A percentile compares a stretch with the other conserved stretches of the same genome.
Evolutionary conservation across 345 rosid genomes (phyloP).

Genomic region (Trapa incisa): DNA sequence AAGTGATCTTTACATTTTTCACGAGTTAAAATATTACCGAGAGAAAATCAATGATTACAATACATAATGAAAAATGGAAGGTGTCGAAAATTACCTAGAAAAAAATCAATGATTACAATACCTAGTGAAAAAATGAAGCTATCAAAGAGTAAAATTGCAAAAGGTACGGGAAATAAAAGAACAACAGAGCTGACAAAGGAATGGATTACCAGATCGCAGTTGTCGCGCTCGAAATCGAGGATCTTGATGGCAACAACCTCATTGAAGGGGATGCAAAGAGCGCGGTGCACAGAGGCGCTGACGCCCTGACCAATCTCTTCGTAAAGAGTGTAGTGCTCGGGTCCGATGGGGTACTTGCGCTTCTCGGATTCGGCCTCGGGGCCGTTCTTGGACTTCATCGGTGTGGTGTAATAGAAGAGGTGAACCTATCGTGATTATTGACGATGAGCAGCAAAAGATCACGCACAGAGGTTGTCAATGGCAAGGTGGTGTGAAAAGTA

Average conservation of each 20-base stretch:
- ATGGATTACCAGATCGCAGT: slow-evolving; percentile 60
- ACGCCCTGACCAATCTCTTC: slow-evolving; percentile 95
- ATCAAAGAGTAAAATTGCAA: no score
- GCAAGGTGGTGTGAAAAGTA: background rate
- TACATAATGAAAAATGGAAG: no score
- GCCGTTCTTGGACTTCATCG: slow-evolving; percentile 5
- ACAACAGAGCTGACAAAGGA: no score
- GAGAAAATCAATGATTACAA: no score
- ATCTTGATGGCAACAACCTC: slow-evolving; percentile 89
- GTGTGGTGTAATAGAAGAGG: no score
- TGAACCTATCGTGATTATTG: no score
- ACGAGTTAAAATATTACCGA: no score
- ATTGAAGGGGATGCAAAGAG: slow-evolving; percentile 53
- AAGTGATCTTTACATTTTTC: no score
- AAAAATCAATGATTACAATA: no score
- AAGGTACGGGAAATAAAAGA: background rate
- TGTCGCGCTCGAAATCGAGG: slow-evolving; percentile 91
- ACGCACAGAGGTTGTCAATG: slow-evolving; percentile 4
- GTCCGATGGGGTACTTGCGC: slow-evolving; percentile 86
- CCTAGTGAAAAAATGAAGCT: no score
- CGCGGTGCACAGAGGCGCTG: slow-evolving; percentile 81
- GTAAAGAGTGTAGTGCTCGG: slow-evolving; percentile 50
- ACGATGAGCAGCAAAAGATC: no score
- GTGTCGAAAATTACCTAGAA: no score
- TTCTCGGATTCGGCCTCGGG: slow-evolving; percentile 42